phyloP scores from a whole-genome alignment of 2,329 filamentous ascomycete species.

The Exserohilum rostratum region DNA sequence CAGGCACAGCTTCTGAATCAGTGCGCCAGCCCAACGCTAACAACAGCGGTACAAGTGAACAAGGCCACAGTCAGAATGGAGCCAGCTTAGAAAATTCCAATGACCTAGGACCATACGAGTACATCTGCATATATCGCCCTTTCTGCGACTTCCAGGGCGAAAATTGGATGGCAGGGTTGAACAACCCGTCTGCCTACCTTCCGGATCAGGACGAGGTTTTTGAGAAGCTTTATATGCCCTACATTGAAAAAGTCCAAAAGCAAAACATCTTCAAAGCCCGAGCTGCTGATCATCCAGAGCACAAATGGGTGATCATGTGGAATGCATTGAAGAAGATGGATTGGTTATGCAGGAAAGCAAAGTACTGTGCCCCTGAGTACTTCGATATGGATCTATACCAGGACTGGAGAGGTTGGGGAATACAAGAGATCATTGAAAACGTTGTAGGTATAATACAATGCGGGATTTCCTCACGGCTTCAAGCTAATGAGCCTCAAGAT shows the following conservation, averaged over 20 bases:
- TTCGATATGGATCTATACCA: constrained; percentile 24
- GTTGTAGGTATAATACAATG: constrained; percentile 17
- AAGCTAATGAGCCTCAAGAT: constrained; percentile 11
- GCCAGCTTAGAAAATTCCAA: not conserved
- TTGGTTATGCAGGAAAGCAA: constrained; percentile 1
- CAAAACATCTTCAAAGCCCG: constrained; percentile 8
- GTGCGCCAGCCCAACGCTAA: constrained; percentile 3
- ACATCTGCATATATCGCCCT: constrained; percentile 22
- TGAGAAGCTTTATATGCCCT: constrained; percentile 5
- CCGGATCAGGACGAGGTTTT: constrained; percentile 6
- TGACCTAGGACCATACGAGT: constrained; percentile 12
- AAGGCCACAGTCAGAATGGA: not conserved
- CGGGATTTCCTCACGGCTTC: not conserved
- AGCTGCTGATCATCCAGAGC: constrained; percentile 10
- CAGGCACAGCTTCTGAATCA: constrained; percentile 9
- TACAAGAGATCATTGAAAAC: constrained; percentile 22
- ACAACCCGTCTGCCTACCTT: constrained; percentile 1
- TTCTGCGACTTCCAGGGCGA: constrained; percentile 18
- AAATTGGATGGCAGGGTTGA: constrained; percentile 9
- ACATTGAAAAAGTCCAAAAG: constrained; percentile 9
- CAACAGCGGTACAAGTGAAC: not conserved
- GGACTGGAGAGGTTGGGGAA: constrained; percentile 20
- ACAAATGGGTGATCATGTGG: constrained; percentile 32
- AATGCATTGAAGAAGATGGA: constrained; percentile 15
- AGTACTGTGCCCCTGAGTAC: constrained; percentile 20